Percentiles rank a stretch among this genome's conserved stretches.
Conservation (phyloP, 345 rosid species). For the Arabidopsis thaliana region DNA sequence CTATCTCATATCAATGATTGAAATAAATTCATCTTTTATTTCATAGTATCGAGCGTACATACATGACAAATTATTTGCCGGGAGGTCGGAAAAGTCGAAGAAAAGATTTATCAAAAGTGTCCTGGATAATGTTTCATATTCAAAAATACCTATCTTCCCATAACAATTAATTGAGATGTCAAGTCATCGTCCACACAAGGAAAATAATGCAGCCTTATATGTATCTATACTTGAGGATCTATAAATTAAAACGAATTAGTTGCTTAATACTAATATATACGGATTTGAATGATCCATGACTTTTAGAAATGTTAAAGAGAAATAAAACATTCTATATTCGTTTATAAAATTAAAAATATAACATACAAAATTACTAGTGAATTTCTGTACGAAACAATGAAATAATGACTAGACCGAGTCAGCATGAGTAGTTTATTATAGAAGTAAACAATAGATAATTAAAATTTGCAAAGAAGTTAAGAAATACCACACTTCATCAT, state of each 20-base stretch:
- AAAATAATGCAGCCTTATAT: constrained; percentile 21
- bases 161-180: constrained; percentile 30
- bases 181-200: constrained; percentile 34
- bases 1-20: background rate
- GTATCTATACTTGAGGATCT: background rate
- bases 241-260: constrained; percentile 12
- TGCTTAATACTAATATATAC: background rate
- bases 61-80: constrained; percentile 13
- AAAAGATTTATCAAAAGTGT: background rate
- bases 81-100: constrained; percentile 8
- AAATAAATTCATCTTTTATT: background rate
- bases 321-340: background rate
- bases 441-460: background rate
- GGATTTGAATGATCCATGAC: background rate
- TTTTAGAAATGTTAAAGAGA: background rate
- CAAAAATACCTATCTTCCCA: background rate
- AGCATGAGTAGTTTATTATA: constrained; percentile 21
- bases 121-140: constrained; percentile 26
- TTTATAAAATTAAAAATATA: background rate
- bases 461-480: constrained; percentile 12
- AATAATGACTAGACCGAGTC: background rate
- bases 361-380: background rate
- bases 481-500: constrained; percentile 20
- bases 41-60: background rate
- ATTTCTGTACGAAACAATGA: background rate